These are phyloP conservation scores for Saccharomycopsis sp. DNA, from an alignment of 805 yeast species.

Conservation along the genomic window DNA sequence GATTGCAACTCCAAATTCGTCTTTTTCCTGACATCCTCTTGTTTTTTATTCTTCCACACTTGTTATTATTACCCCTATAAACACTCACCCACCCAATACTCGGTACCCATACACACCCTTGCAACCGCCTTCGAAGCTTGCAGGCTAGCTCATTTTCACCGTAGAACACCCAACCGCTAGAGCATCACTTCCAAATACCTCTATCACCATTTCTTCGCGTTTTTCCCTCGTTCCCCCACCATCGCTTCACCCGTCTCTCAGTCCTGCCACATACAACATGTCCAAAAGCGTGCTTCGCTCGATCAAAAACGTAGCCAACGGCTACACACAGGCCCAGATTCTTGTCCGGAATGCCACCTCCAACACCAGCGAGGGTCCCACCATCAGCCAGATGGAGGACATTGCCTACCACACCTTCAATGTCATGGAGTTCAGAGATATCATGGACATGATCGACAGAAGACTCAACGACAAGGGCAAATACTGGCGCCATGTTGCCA, in stretches of 20 bases:
- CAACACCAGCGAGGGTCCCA: slow-evolving; percentile 82
- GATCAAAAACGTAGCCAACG: slow-evolving; percentile 83
- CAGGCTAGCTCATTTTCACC: too few species aligned
- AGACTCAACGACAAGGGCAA: slow-evolving; percentile 93
- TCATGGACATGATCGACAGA: slow-evolving; percentile 91
- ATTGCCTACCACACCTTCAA: slow-evolving; percentile 69
- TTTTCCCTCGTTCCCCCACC: too few species aligned
- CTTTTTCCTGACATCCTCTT: too few species aligned
- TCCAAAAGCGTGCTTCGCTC: slow-evolving; percentile 74
- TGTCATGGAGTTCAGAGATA: slow-evolving; percentile 69
- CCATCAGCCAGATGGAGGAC: slow-evolving; percentile 74
- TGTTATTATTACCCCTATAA: background rate
- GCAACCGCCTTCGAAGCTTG: too few species aligned
- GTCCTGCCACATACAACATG: slow-evolving; percentile 36
- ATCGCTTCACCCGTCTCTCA: too few species aligned
- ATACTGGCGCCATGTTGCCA: slow-evolving; percentile 95
- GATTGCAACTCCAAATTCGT: background rate
- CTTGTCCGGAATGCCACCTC: slow-evolving; percentile 89
- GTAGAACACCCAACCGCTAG: too few species aligned
- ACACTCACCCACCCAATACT: background rate
- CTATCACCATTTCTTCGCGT: too few species aligned
- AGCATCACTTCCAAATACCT: too few species aligned
- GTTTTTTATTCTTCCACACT: background rate
- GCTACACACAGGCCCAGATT: slow-evolving; percentile 80
- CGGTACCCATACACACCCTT: background rate